phyloP scores from a whole-genome alignment of 106 monocot species.

The Vanilla planifolia region DNA sequence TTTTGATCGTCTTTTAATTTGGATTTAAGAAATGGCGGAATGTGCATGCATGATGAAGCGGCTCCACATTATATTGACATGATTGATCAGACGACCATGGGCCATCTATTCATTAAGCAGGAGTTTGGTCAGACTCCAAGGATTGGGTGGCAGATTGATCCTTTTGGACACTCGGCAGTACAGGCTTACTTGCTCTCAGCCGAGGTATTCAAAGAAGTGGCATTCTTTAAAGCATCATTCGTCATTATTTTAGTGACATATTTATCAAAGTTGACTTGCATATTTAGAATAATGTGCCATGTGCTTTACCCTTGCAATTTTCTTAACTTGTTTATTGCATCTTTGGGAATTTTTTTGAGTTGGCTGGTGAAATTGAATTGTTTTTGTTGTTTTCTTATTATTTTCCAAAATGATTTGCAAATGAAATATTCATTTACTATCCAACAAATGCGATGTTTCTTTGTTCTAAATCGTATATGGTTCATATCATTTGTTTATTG shows the following conservation, averaged over 20 bases:
- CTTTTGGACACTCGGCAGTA: conserved; percentile 96
- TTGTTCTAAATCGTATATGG: too few relatives aligned
- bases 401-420: too few relatives aligned
- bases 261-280: background rate
- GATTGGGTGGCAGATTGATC: conserved; percentile 99
- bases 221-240: background rate
- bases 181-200: conserved; percentile 91
- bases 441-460: too few relatives aligned
- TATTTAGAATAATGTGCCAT: background rate
- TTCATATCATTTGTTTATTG: too few relatives aligned
- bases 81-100: conserved; percentile 97
- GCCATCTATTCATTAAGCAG: conserved; percentile 79
- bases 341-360: too few relatives aligned
- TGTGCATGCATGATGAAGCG: conserved; percentile 99
- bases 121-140: conserved; percentile 77
- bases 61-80: conserved; percentile 92
- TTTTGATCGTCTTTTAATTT: background rate
- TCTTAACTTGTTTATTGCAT: too few relatives aligned
- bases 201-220: conserved; percentile 54
- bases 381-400: too few relatives aligned
- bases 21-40: conserved; percentile 81
- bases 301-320: too few relatives aligned
- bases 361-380: too few relatives aligned
- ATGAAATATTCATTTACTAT: too few relatives aligned
- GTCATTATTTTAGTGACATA: background rate